These are phyloP conservation scores for Cordyceps tenuipes DNA, from an alignment of 2,329 filamentous ascomycete species.

Conservation along the genomic window DNA sequence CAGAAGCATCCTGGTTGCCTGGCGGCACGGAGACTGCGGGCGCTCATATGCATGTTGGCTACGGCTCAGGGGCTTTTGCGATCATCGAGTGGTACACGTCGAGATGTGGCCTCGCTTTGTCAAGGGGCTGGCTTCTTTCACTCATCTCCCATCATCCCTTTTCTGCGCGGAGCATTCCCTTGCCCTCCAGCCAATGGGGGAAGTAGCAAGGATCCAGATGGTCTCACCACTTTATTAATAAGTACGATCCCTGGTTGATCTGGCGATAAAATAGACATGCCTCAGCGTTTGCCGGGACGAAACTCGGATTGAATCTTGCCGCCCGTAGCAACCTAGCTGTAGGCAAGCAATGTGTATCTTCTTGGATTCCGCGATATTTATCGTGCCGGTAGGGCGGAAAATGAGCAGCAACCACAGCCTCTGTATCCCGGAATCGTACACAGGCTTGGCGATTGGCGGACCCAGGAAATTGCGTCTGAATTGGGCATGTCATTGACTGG, in stretches of 20 bases:
- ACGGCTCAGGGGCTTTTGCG: too few species aligned
- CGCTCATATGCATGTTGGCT: background rate
- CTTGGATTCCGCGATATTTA: background rate
- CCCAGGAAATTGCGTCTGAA: background rate
- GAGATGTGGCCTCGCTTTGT: too few species aligned
- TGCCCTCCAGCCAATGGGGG: too few species aligned
- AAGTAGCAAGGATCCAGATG: background rate
- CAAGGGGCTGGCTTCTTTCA: too few species aligned
- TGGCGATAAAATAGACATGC: background rate
- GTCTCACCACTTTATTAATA: background rate
- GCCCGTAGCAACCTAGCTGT: background rate
- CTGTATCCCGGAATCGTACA: background rate
- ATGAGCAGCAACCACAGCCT: background rate
- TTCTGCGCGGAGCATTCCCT: too few species aligned
- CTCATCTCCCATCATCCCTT: too few species aligned
- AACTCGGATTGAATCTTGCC: background rate
- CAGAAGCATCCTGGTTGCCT: background rate
- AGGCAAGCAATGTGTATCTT: background rate
- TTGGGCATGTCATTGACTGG: background rate
- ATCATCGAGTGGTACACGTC: too few species aligned
- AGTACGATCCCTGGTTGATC: constrained; percentile 3
- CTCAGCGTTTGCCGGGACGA: background rate
- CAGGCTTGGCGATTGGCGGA: background rate
- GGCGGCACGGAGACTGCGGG: background rate
- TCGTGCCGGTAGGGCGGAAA: background rate